A percentile compares a stretch with the other conserved stretches of the same genome.
phyloP scores from a whole-genome alignment of 495 filamentous ascomycete species.

The Ramalina intermedia region DNA sequence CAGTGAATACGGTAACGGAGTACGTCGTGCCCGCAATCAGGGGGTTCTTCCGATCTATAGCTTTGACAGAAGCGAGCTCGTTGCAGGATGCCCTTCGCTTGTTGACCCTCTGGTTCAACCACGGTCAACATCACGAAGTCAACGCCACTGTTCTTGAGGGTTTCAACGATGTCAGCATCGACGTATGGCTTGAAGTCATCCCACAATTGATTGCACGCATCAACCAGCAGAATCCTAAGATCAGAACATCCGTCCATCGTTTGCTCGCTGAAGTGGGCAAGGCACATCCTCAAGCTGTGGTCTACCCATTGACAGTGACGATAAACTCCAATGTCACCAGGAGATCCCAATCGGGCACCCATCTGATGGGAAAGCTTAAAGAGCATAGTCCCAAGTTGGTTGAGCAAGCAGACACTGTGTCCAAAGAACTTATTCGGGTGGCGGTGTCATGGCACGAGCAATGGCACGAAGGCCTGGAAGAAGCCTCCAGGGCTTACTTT shows the following conservation, averaged over 20 bases:
- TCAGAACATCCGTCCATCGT: slow-evolving; percentile 80
- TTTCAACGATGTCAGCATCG: slow-evolving; percentile 77
- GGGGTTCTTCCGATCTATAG: slow-evolving; percentile 92
- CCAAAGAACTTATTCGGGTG: slow-evolving; percentile 86
- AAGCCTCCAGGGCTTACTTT: slow-evolving; percentile 84
- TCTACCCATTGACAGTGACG: slow-evolving; percentile 97
- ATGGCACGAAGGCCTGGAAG: slow-evolving; percentile 98
- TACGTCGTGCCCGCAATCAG: slow-evolving; percentile 88
- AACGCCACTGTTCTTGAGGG: slow-evolving; percentile 77
- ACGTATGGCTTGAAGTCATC: slow-evolving; percentile 97
- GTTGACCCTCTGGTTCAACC: slow-evolving; percentile 89
- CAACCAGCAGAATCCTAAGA: slow-evolving; percentile 77
- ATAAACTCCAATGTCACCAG: slow-evolving; percentile 82
- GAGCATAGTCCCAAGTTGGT: slow-evolving; percentile 88
- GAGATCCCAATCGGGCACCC: slow-evolving; percentile 66
- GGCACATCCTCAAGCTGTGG: slow-evolving; percentile 88
- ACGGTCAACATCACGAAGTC: slow-evolving; percentile 79
- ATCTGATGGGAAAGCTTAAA: slow-evolving; percentile 96
- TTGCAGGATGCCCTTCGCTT: slow-evolving; percentile 89
- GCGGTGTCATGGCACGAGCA: slow-evolving; percentile 97
- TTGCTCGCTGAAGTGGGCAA: slow-evolving; percentile 83
- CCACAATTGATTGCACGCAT: slow-evolving; percentile 94
- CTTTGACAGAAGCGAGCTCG: slow-evolving; percentile 77
- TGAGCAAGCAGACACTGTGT: slow-evolving; percentile 88
- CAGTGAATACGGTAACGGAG: slow-evolving; percentile 52